A percentile compares a stretch with the other conserved stretches of the same genome.
phyloP scores from a whole-genome alignment of 2,329 filamentous ascomycete species.

The Ophiostoma piceae region DNA sequence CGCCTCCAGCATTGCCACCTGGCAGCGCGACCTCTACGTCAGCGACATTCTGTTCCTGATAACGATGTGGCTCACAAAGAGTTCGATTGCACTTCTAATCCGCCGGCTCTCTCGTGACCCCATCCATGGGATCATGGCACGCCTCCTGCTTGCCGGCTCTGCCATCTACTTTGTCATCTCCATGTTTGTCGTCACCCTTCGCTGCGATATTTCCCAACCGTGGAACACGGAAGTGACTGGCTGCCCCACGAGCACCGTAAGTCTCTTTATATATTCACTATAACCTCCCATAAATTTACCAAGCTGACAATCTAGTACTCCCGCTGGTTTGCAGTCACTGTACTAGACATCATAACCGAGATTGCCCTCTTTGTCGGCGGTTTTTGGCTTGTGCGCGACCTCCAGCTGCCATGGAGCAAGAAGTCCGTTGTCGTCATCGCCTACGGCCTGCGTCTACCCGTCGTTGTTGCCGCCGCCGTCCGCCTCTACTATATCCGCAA shows the following conservation, averaged over 20 bases:
- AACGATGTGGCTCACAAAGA: constrained; percentile 41
- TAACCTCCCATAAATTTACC: background rate
- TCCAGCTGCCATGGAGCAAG: constrained; percentile 37
- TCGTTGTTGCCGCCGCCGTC: constrained; percentile 38
- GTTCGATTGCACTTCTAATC: constrained; percentile 40
- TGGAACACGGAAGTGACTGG: constrained; percentile 34
- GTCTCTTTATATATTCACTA: constrained; percentile 20
- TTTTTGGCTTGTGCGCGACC: constrained; percentile 35
- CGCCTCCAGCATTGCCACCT: constrained; percentile 29
- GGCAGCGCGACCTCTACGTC: constrained; percentile 37
- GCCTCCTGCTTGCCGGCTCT: constrained; percentile 35
- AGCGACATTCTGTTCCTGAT: constrained; percentile 42
- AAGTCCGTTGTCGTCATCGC: constrained; percentile 39
- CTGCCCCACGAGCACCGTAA: constrained; percentile 34
- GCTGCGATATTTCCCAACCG: constrained; percentile 37
- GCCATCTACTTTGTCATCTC: constrained; percentile 38
- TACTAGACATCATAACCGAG: constrained; percentile 40
- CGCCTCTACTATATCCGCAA: constrained; percentile 37
- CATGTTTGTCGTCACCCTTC: constrained; percentile 38
- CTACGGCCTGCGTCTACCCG: constrained; percentile 39
- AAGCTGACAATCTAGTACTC: constrained; percentile 30
- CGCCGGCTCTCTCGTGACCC: constrained; percentile 42
- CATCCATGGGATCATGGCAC: constrained; percentile 36
- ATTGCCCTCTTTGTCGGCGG: constrained; percentile 36
- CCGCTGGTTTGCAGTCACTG: constrained; percentile 38